Evolutionary conservation across 768 basidiomycete species (phyloP), one percentile per base, ranked within the genome.

Genomic region (Tubosaeta brunneosetosa): DNA sequence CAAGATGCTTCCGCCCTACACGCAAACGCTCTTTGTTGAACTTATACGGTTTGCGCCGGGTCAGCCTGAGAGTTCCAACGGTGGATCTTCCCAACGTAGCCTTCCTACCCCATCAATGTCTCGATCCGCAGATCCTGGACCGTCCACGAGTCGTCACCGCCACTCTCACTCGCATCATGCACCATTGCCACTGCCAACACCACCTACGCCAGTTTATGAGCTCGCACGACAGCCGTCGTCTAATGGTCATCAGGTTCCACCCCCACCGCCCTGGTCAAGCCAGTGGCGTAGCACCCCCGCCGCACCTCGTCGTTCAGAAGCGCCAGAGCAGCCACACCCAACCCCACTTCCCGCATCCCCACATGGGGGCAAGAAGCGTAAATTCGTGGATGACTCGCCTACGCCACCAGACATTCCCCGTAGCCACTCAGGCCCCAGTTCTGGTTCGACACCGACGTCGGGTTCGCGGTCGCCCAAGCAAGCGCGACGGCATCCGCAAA

Each of bases 1-100:
- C 72, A 82, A 81, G 59, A 69, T 90, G 64, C 74, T 77, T 5
- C 78, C 76, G 1, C 86, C 88, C 0, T 80, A 79, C 53, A 80
- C 75, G 4, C 80, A 78, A 53, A 88, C 88, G 1, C 60, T 91
- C 5, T 87, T 88, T 61, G 82, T 91, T 8, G 88, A 91, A 44
- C 80, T 91, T 14, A 76, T 88, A 48, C 71, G 73, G 36, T 73
- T 74, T 47, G 57, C 61, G 0, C 67, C 69, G 0, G 70, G 69
- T 40, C 68, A 70, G 27, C 68, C 68, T 6, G 68, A 69, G 31
- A 42, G 48, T 17, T 9, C 45, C 34, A 71, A 60, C 36, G 58
- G 63, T 44, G 29, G 36, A 19, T 41, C 47, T n/a, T 41, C 48
- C 19, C 55, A 51, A 16, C 67, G 68, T 8, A 50, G 52, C 10